phyloP scores from a whole-genome alignment of 2,329 filamentous ascomycete species.

The Penicillium frequentans region DNA sequence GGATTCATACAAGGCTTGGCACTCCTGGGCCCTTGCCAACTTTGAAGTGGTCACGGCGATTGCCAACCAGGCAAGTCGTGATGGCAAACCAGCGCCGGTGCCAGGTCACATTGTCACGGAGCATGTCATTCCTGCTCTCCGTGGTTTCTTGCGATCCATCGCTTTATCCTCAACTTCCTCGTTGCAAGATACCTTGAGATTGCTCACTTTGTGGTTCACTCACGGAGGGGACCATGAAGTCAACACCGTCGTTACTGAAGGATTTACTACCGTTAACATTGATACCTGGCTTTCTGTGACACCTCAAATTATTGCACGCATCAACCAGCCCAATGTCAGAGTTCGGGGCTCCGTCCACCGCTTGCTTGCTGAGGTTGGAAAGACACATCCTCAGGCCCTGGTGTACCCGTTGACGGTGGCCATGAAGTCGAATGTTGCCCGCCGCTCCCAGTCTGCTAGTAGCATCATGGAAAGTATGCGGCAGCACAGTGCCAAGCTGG shows the following conservation, averaged over 20 bases:
- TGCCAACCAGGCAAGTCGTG: conserved; percentile 64
- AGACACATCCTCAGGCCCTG: conserved; percentile 90
- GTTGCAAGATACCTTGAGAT: conserved; percentile 86
- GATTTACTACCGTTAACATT: conserved; percentile 86
- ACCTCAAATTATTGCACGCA: conserved; percentile 92
- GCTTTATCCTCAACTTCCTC: conserved; percentile 88
- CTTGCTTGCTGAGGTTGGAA: conserved; percentile 85
- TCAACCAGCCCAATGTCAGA: conserved; percentile 89
- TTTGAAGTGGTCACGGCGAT: conserved; percentile 94
- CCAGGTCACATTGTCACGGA: conserved; percentile 72
- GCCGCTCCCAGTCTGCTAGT: conserved; percentile 81
- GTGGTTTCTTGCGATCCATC: conserved; percentile 97
- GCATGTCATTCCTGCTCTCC: conserved; percentile 91
- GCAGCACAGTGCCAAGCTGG: conserved; percentile 85
- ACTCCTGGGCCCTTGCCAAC: conserved; percentile 96
- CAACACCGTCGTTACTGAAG: conserved; percentile 82
- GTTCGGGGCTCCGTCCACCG: conserved; percentile 92
- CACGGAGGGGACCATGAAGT: conserved; percentile 89
- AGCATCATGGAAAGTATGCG: conserved; percentile 99
- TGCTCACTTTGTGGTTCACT: conserved; percentile 94
- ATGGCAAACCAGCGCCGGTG: conserved; percentile 47
- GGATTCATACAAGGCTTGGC: conserved; percentile 98
- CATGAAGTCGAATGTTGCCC: conserved; percentile 89
- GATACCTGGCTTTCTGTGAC: conserved; percentile 99
- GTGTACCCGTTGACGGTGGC: conserved; percentile 97